phyloP scores from a whole-genome alignment of 371 early-diverging fungal species.

The Mortierella sp. region DNA sequence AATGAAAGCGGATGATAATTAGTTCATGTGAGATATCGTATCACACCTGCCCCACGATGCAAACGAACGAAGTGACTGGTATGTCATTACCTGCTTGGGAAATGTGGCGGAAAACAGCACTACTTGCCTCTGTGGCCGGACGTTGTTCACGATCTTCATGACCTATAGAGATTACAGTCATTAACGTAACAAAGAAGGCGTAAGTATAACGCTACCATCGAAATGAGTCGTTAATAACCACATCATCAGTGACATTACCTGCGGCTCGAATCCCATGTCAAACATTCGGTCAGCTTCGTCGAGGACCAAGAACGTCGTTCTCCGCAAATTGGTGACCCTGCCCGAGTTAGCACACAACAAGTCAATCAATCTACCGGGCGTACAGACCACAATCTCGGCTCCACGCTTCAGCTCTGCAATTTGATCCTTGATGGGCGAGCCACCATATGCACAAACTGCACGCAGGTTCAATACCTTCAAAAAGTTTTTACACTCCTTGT shows the following conservation, averaged over 20 bases:
- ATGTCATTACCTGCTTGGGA: slow-evolving; percentile 78
- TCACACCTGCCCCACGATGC: background rate
- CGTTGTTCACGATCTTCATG: slow-evolving; percentile 95
- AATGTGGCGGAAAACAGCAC: slow-evolving; percentile 98
- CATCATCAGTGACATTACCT: slow-evolving; percentile 62
- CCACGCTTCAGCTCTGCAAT: slow-evolving; percentile 98
- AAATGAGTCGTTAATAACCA: too few relatives aligned
- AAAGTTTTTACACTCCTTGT: slow-evolving; percentile 92
- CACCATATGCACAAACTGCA: slow-evolving; percentile 98
- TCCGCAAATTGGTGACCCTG: slow-evolving; percentile 91
- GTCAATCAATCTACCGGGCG: slow-evolving; percentile 99
- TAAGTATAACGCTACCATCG: too few relatives aligned
- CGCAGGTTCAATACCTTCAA: slow-evolving; percentile 74
- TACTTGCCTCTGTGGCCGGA: slow-evolving; percentile 94
- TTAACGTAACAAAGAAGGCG: too few relatives aligned
- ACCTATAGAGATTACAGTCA: slow-evolving; percentile 57
- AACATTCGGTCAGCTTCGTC: slow-evolving; percentile 99
- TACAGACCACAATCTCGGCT: slow-evolving; percentile 98
- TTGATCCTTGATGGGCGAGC: slow-evolving; percentile 97
- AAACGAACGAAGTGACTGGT: background rate
- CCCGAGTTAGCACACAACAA: slow-evolving; percentile 96
- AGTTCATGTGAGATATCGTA: background rate
- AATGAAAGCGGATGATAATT: background rate
- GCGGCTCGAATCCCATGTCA: slow-evolving; percentile 99
- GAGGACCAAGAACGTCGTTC: slow-evolving; percentile 97